Percentiles rank a stretch among this genome's conserved stretches.
phyloP scores from a whole-genome alignment of 805 yeast species.

The Candida nitratophila region DNA sequence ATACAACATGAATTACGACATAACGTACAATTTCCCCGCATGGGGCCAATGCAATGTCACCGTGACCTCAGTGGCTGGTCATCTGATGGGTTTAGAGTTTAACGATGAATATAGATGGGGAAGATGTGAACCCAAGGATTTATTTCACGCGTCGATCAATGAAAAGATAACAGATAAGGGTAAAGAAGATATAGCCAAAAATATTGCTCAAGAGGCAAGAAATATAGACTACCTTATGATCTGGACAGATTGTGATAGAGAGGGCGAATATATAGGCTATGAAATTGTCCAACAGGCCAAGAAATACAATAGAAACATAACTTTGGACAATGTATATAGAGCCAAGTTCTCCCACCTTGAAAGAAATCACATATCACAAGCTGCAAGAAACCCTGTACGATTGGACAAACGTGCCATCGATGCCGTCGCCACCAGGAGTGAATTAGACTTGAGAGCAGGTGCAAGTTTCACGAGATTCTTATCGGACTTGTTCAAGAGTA shows the following conservation, averaged over 20 bases:
- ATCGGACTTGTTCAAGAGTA: slow-evolving; percentile 41
- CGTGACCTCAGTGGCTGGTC: slow-evolving; percentile 93
- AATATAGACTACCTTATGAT: slow-evolving; percentile 64
- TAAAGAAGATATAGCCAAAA: slow-evolving; percentile 42
- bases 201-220: slow-evolving; percentile 62
- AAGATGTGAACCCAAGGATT: slow-evolving; percentile 49
- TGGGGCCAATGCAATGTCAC: slow-evolving; percentile 69
- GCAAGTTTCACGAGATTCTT: slow-evolving; percentile 80
- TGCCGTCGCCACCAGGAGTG: slow-evolving; percentile 83
- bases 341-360: slow-evolving; percentile 88
- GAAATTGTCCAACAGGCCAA: slow-evolving; percentile 72
- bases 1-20: slow-evolving; percentile 75
- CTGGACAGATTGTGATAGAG: slow-evolving; percentile 99
- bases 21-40: slow-evolving; percentile 55
- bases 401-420: slow-evolving; percentile 65
- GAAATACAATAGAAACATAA: slow-evolving; percentile 39
- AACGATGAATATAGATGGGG: slow-evolving; percentile 61
- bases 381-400: slow-evolving; percentile 61
- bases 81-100: slow-evolving; percentile 61
- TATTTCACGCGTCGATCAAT: slow-evolving; percentile 68
- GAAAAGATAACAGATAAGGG: slow-evolving; percentile 28
- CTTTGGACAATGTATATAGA: slow-evolving; percentile 48
- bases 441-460: slow-evolving; percentile 85
- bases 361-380: slow-evolving; percentile 59
- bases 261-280: slow-evolving; percentile 89